A percentile compares a stretch with the other conserved stretches of the same genome.
These are phyloP conservation scores for Rhizoctonia solani DNA, from an alignment of 1,284 basidiomycete genomes.

Conservation along the genomic window DNA sequence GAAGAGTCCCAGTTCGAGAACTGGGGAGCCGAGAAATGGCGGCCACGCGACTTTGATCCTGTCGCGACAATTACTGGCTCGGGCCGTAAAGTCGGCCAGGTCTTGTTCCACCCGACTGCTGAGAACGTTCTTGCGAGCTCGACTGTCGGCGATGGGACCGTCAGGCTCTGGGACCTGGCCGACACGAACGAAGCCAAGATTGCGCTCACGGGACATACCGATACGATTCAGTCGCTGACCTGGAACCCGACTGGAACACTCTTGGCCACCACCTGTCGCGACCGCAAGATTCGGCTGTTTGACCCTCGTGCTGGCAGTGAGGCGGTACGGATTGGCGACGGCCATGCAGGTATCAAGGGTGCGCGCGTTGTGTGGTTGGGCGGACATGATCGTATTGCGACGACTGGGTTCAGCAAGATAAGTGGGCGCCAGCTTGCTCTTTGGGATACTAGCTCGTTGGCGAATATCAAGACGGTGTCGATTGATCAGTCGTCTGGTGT, in stretches of 20 bases:
- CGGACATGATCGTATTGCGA: slow-evolving; percentile 82
- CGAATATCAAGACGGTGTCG: slow-evolving; percentile 72
- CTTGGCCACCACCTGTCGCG: slow-evolving; percentile 80
- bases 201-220: slow-evolving; percentile 76
- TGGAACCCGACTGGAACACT: slow-evolving; percentile 85
- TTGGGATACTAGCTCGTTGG: slow-evolving; percentile 80
- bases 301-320: slow-evolving; percentile 82
- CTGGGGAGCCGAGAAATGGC: slow-evolving; percentile 86
- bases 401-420: slow-evolving; percentile 95
- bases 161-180: slow-evolving; percentile 91
- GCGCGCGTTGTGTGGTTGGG: slow-evolving; percentile 92
- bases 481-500: slow-evolving; percentile 92
- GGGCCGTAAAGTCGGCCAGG: slow-evolving; percentile 89
- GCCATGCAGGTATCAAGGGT: slow-evolving; percentile 93
- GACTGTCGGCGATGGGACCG: slow-evolving; percentile 84
- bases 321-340: slow-evolving; percentile 80
- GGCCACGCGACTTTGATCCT: slow-evolving; percentile 83
- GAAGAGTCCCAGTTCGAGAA: slow-evolving; percentile 71
- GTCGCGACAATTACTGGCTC: slow-evolving; percentile 73
- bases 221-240: slow-evolving; percentile 84
- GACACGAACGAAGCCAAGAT: slow-evolving; percentile 64
- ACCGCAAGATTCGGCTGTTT: slow-evolving; percentile 90
- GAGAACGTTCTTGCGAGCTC: slow-evolving; percentile 78
- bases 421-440: slow-evolving; percentile 87
- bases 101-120: slow-evolving; percentile 93